Base-by-base conservation (phyloP, 1,139 yeast species). In the Yamadazyma jaroonii region DNA sequence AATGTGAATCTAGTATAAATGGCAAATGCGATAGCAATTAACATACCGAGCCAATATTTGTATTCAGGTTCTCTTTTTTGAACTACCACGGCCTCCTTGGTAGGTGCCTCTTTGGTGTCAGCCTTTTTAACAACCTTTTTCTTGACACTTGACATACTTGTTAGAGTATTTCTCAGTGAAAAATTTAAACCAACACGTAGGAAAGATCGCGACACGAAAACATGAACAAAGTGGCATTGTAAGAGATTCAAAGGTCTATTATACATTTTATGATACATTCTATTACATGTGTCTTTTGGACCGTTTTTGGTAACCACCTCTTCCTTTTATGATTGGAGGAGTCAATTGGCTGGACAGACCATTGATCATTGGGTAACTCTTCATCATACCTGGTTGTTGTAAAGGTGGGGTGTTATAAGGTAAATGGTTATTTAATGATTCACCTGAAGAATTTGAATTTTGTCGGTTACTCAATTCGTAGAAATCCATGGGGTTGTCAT, bases 1-100 rank as follows among this genome's bases (percentile, higher is more conserved):
- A 74, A 69, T 51, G 76, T 76, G 61, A 90, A 89, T 47, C 99
- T 75, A 5, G 88, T 74, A 29, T 65, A 66, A 38, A 84, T 75
- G 0, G 97, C 95, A 30, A 83, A 48, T 0, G 67, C 49, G 0
- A 96, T 86, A 7, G 88, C 71, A 1, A 71, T 46, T 4, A 57
- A 42, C 37, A 78, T 54, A 0, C 77, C 77, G 25, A 65, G 32
- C 46, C 60, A 66, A 49, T 77, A 77, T 45, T 62, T 62, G 25
- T 25, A 41, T 5, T 58, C 60, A 0, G 71, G 54, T 9, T 64
- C 72, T 31, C 46, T 49, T 9, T 39, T 28, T 8, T 39, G 37
- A 6, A 12, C 37, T 13, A 36, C 10, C 24, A 34, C n/a, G n/a
- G n/a, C 22, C 26, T 33, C 31, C 22, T 21, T 29, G 35, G 34